These are phyloP conservation scores for Orbilia blumenaviensis DNA, from an alignment of 2,329 filamentous ascomycete species.

Conservation along the genomic window DNA sequence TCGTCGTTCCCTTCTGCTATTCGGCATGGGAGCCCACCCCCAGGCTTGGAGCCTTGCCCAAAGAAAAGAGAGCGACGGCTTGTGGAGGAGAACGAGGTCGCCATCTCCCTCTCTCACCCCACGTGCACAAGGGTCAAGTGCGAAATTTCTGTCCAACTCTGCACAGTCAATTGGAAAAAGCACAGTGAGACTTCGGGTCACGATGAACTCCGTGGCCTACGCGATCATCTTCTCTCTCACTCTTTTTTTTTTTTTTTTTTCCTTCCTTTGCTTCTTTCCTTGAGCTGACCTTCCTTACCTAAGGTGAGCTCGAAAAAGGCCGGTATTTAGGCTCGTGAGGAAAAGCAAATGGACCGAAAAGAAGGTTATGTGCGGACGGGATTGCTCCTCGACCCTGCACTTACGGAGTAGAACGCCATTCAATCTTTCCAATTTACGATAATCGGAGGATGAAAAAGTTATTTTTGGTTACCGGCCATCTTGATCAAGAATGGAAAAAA, in stretches of 20 bases:
- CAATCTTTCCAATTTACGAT: slow-evolving; percentile 51
- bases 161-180: slow-evolving; percentile 33
- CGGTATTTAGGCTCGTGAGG: slow-evolving; percentile 48
- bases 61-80: slow-evolving; percentile 53
- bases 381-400: slow-evolving; percentile 49
- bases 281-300: slow-evolving; percentile 36
- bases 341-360: slow-evolving; percentile 49
- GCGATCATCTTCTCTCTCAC: slow-evolving; percentile 18
- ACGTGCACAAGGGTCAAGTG: slow-evolving; percentile 53
- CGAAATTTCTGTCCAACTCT: slow-evolving; percentile 47
- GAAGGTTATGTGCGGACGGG: slow-evolving; percentile 53
- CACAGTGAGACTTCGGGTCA: slow-evolving; percentile 53
- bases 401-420: slow-evolving; percentile 44
- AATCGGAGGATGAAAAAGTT: slow-evolving; percentile 38
- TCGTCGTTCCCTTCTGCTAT: slow-evolving; percentile 52
- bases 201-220: slow-evolving; percentile 48
- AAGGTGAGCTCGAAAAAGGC: slow-evolving; percentile 47
- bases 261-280: slow-evolving; percentile 40
- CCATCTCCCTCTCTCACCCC: slow-evolving; percentile 44
- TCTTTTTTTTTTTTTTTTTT: no score
- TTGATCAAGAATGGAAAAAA: slow-evolving; percentile 23
- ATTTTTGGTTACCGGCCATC: slow-evolving; percentile 50
- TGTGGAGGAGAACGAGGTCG: slow-evolving; percentile 44
- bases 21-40: slow-evolving; percentile 43
- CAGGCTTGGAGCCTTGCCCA: slow-evolving; percentile 48